Evolutionary conservation across 768 basidiomycete species (phyloP), one percentile per base, ranked within the genome.

Genomic region (Kondoa subrosea): DNA sequence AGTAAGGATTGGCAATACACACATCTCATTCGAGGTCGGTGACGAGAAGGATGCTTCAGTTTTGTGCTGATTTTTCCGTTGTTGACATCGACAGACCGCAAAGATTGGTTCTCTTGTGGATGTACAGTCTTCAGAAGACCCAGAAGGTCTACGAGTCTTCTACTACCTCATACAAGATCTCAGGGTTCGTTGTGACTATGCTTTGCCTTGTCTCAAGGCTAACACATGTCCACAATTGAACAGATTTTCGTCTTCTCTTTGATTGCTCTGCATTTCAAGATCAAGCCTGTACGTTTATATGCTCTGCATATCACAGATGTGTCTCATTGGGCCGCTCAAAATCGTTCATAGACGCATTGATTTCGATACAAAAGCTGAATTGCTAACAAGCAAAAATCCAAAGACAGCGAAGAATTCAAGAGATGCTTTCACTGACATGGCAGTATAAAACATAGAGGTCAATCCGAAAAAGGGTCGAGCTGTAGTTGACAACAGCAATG

Each of bases 221-320:
- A 59, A 31, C 58, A 59, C 4, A 59, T 59, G n/a, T n/a, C n/a
- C n/a, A n/a, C n/a, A n/a, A n/a, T 25, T 31, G 58, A 4, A 59
- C 61, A 99, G 93, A 96, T 92, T 79, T 83, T 96, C 69, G 92
- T 99, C 73, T 95, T 97, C 78, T 96, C 95, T 8, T 83, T 99
- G 70, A 97, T 99, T 76, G 90, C 91, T 1, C 84, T 99, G 40
- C 93, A 99, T 81, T 97, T 99, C 87, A 97, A 97, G 81, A 97
- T 99, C 83, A 97, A 99, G 82, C 95, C 95, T 17, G 96, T 91
- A 73, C 61, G 61, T 63, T 27, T 33, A n/a, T 21, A 27, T 17
- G 29, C 26, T 63, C 33, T 63, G 12, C 61, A 27, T 32, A 29
- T 59, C 31, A 4, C 4, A 25, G 26, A 59, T 8, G 58, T 30